These are phyloP conservation scores for Ceriops tagal DNA, from an alignment of 345 rosid genomes.

Conservation along the genomic window DNA sequence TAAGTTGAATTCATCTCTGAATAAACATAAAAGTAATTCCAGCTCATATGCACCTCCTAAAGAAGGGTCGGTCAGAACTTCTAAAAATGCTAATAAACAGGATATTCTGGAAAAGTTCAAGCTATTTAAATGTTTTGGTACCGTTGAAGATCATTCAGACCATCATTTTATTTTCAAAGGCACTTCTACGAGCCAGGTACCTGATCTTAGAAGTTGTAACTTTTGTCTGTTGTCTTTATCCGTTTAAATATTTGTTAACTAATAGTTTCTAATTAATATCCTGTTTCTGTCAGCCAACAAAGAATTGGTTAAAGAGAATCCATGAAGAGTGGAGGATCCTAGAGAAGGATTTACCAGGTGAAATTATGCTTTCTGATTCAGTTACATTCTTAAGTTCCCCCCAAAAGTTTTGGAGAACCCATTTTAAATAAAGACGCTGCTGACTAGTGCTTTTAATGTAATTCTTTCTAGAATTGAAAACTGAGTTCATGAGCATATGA, in stretches of 20 bases:
- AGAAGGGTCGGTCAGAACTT: conserved; percentile 30
- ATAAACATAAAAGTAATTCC: conserved; percentile 10
- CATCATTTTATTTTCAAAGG: conserved; percentile 49
- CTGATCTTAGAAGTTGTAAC: conserved; percentile 13
- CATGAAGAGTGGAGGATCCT: conserved; percentile 88
- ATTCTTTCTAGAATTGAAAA: too few relatives aligned
- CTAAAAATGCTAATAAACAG: conserved; percentile 30
- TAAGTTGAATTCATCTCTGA: background rate
- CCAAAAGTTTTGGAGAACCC: too few relatives aligned
- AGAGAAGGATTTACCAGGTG: conserved; percentile 89
- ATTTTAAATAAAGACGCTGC: too few relatives aligned
- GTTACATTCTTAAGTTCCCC: too few relatives aligned
- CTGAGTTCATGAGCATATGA: too few relatives aligned
- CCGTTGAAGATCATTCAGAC: conserved; percentile 64
- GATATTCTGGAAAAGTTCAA: conserved; percentile 51
- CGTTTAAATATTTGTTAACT: background rate
- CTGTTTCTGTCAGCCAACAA: conserved; percentile 45
- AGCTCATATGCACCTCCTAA: conserved; percentile 23
- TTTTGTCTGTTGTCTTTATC: background rate
- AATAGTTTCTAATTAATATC: background rate
- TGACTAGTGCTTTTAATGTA: too few relatives aligned
- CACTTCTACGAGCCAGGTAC: conserved; percentile 52
- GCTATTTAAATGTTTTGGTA: conserved; percentile 71
- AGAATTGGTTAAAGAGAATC: conserved; percentile 67
- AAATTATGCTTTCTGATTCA: conserved; percentile 7